Percentiles rank a stretch among this genome's conserved stretches.
Conservation (phyloP, 495 filamentous ascomycete species). For the Penicillium nucicola region DNA sequence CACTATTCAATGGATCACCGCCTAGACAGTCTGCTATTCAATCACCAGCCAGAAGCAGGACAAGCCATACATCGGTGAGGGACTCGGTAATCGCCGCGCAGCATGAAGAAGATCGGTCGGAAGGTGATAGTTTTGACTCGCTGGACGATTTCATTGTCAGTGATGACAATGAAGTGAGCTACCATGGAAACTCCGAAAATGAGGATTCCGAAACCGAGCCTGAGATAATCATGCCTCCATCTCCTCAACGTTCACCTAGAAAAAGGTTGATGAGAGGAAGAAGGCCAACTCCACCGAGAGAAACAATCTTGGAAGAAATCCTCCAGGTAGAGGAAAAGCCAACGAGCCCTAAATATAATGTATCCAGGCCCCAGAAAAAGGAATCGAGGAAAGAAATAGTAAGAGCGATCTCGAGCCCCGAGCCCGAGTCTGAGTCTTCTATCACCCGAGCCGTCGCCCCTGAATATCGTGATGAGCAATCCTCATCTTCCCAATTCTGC, state of each 20-base stretch:
- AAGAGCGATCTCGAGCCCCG: background rate
- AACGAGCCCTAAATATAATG: conserved; percentile 17
- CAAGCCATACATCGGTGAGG: conserved; percentile 4
- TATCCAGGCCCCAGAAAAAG: conserved; percentile 9
- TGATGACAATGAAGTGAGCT: conserved; percentile 44
- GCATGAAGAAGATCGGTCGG: conserved; percentile 19
- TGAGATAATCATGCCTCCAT: conserved; percentile 24
- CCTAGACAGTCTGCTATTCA: conserved; percentile 16
- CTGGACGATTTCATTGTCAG: conserved; percentile 47
- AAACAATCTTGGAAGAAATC: conserved; percentile 11
- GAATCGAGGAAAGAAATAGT: too few species aligned
- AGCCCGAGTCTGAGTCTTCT: too few species aligned
- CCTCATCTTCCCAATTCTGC: background rate
- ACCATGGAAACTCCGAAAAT: conserved; percentile 30
- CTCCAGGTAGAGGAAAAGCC: conserved; percentile 9
- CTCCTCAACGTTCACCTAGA: conserved; percentile 21
- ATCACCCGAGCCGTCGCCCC: background rate
- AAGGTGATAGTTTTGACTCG: conserved; percentile 34
- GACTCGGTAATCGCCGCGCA: conserved; percentile 12
- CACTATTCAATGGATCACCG: conserved; percentile 15
- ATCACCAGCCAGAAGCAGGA: conserved; percentile 11
- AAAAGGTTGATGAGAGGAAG: conserved; percentile 38
- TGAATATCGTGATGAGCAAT: background rate
- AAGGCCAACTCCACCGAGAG: conserved; percentile 21
- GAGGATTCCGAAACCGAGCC: conserved; percentile 27